Conservation (phyloP, 2,329 filamentous ascomycete species). For the Trichoderma aggressivum region DNA sequence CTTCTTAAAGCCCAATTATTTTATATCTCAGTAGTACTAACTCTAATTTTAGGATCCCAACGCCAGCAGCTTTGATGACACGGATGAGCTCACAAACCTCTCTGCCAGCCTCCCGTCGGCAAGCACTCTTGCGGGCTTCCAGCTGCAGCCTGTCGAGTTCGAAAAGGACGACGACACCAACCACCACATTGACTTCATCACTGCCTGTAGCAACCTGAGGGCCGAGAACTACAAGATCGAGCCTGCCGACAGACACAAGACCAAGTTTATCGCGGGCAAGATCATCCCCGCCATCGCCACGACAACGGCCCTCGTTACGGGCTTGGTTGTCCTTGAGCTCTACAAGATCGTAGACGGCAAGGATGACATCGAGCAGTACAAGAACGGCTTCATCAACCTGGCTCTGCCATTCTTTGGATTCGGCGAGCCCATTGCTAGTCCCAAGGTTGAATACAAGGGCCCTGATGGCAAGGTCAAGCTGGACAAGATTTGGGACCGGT, state of each 20-base stretch:
- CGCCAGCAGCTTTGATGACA: constrained; percentile 66
- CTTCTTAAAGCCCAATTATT: background rate
- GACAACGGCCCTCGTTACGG: constrained; percentile 92
- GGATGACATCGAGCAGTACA: constrained; percentile 96
- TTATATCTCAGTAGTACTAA: background rate
- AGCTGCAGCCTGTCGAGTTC: constrained; percentile 88
- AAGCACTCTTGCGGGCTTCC: constrained; percentile 80
- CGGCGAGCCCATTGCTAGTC: constrained; percentile 91
- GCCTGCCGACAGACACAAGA: constrained; percentile 90
- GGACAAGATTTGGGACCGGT: constrained; percentile 98
- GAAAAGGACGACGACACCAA: constrained; percentile 99
- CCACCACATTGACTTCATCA: constrained; percentile 98
- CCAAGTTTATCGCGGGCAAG: constrained; percentile 99
- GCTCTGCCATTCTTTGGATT: constrained; percentile 97
- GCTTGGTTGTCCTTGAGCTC: constrained; percentile 85
- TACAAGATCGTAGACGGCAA: constrained; percentile 98
- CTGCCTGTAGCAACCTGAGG: constrained; percentile 90
- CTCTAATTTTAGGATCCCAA: constrained; percentile 68
- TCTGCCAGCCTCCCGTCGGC: constrained; percentile 70
- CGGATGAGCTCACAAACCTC: constrained; percentile 71
- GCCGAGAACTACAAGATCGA: constrained; percentile 98
- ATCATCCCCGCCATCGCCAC: constrained; percentile 99
- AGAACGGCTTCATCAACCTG: constrained; percentile 97
- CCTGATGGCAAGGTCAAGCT: constrained; percentile 75
- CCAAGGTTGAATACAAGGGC: constrained; percentile 85